These are phyloP conservation scores for Grosmannia clavigera DNA, from an alignment of 2,329 filamentous ascomycete species.

Conservation along the genomic window DNA sequence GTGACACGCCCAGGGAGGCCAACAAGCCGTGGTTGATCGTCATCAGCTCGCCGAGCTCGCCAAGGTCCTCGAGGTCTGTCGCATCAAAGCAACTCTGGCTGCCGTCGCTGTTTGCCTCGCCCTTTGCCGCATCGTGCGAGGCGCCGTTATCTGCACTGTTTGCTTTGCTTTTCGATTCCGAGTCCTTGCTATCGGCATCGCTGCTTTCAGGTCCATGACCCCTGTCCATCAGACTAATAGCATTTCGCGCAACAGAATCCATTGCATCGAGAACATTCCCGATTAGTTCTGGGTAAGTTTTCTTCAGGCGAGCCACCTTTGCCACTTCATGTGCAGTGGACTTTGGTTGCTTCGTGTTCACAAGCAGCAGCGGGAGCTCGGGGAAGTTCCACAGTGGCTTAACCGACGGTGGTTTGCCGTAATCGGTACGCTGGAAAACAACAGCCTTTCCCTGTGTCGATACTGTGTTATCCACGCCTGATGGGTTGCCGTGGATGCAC, in stretches of 20 bases:
- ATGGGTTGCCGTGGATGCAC: constrained; percentile 95
- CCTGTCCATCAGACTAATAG: constrained; percentile 40
- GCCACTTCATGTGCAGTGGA: constrained; percentile 76
- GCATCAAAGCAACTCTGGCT: constrained; percentile 48
- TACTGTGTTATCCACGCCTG: constrained; percentile 94
- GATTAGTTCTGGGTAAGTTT: constrained; percentile 62
- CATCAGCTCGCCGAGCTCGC: constrained; percentile 74
- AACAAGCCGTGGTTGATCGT: constrained; percentile 88
- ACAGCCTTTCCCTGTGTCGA: constrained; percentile 89
- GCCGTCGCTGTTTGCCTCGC: constrained; percentile 50
- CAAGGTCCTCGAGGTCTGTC: constrained; percentile 44
- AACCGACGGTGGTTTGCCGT: constrained; percentile 64
- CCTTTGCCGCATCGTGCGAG: background rate
- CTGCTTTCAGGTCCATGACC: constrained; percentile 12
- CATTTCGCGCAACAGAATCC: constrained; percentile 53
- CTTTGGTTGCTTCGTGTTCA: constrained; percentile 80
- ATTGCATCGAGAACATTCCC: constrained; percentile 76
- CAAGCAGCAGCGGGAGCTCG: constrained; percentile 76
- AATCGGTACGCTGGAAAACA: constrained; percentile 72
- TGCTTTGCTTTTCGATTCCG: background rate
- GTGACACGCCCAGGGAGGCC: constrained; percentile 84
- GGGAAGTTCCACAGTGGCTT: constrained; percentile 76
- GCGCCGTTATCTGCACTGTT: constrained; percentile 45
- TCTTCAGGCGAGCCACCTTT: constrained; percentile 66
- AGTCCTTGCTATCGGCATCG: background rate